These are phyloP conservation scores for Pseudopyricularia javanii DNA, from an alignment of 2,329 filamentous ascomycete species.

Conservation along the genomic window DNA sequence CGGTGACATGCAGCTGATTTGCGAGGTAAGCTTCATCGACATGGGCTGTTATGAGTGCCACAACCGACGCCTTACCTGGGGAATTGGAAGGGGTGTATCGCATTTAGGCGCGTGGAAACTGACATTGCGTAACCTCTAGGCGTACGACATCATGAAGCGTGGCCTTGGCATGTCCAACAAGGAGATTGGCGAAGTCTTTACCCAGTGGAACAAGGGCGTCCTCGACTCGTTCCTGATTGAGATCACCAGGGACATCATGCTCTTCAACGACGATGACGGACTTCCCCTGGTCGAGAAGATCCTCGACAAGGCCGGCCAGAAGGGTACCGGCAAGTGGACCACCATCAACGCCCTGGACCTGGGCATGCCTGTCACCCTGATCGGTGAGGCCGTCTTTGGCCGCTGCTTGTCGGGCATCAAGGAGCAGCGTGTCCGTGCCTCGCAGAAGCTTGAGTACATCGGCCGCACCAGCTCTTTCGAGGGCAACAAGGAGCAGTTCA, in stretches of 20 bases:
- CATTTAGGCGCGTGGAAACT: not conserved
- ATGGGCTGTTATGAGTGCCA: not conserved
- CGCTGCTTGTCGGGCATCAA: conserved; percentile 93
- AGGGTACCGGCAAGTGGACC: conserved; percentile 99
- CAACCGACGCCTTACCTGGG: too few relatives aligned
- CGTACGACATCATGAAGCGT: conserved; percentile 99
- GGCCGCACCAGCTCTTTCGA: conserved; percentile 71
- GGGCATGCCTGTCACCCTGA: conserved; percentile 95
- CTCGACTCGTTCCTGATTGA: conserved; percentile 98
- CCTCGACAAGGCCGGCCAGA: conserved; percentile 94
- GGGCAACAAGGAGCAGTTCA: conserved; percentile 85
- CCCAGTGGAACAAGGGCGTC: conserved; percentile 97
- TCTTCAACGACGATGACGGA: conserved; percentile 93
- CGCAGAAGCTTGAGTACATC: conserved; percentile 58
- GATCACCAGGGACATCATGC: conserved; percentile 97
- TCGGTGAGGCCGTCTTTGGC: conserved; percentile 91
- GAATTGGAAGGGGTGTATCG: too few relatives aligned
- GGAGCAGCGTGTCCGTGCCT: conserved; percentile 77
- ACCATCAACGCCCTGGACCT: conserved; percentile 98
- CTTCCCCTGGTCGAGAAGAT: conserved; percentile 95
- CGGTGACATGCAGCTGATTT: conserved; percentile 99
- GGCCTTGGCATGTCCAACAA: conserved; percentile 79
- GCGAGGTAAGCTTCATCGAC: conserved; percentile 57
- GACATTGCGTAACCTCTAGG: conserved; percentile 35
- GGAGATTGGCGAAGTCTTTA: conserved; percentile 91